Conservation (phyloP, 1,284 basidiomycete genomes). For the Tilletia horrida region DNA sequence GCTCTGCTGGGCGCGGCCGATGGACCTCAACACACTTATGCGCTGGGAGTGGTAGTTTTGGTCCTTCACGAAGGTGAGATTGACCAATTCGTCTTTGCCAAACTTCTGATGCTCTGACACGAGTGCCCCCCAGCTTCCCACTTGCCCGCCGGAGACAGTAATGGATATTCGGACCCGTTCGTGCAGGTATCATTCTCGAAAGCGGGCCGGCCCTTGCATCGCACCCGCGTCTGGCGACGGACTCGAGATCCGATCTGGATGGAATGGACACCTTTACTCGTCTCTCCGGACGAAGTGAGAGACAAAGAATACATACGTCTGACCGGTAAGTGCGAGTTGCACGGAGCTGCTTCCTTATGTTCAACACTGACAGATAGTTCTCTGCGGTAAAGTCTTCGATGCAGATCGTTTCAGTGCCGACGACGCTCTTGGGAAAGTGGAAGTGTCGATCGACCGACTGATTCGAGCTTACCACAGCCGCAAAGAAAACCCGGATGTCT, state of each 20-base stretch:
- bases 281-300: conserved; percentile 44
- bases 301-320: conserved; percentile 43
- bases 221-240: conserved; percentile 37
- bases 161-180: conserved; percentile 48
- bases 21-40: conserved; percentile 42
- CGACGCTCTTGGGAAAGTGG: conserved; percentile 48
- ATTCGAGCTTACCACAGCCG: conserved; percentile 28
- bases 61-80: conserved; percentile 35
- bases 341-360: not conserved
- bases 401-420: conserved; percentile 51
- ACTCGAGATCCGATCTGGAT: conserved; percentile 44
- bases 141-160: conserved; percentile 42
- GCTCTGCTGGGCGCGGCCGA: conserved; percentile 41
- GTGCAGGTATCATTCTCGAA: conserved; percentile 40
- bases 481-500: conserved; percentile 23
- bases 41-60: conserved; percentile 42
- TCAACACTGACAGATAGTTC: not conserved
- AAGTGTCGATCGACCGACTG: conserved; percentile 39
- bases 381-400: conserved; percentile 33
- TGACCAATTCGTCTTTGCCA: no score
- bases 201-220: conserved; percentile 45
- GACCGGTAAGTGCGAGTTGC: not conserved
- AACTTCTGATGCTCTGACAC: no score
- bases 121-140: conserved; percentile 34
- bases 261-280: conserved; percentile 40